Base-by-base conservation (phyloP, 148 eudicot species). In the Bassia scoparia region DNA sequence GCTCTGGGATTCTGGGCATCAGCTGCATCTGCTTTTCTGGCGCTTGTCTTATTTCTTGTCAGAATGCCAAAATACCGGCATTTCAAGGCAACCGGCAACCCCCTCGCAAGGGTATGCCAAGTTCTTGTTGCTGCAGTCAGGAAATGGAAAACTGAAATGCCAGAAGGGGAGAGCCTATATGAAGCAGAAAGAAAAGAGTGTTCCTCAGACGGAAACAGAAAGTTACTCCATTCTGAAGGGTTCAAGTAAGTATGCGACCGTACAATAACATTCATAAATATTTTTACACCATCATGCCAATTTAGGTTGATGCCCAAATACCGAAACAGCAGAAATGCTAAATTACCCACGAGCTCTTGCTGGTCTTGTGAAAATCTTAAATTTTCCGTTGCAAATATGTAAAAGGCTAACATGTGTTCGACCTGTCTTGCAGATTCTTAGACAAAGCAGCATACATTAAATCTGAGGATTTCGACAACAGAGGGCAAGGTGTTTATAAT, bases 1-100 rank as follows among this genome's bases (percentile, higher is more conserved):
- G 87, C 90, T 24, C 81, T 93, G 0, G 98, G 98, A 17, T 90
- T 93, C 31, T 93, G 98, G 98, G 85, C 78, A 1, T 93, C 98
- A 7, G 73, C 89, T 8, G 93, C 63, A 0, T 93, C 92, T 4
- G 98, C 98, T 26, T 88, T 89, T 49, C 82, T 83, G 0, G 98
- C 81, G 29, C 82, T 93, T 2, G 77, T 86, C 69, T 63, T 93
- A 69, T 93, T 93, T 80, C 87, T 93, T 27, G 71, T 60, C 23
- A 91, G 96, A 27, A 90, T 94, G 53, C 83, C 87, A 21, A 84
- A 86, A 37, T 93, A 93, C 73, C 59, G 98, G 65, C 87, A 88
- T 64, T 89, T 86, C 70, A 93, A 83, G 86, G 89, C 98, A 17
- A 75, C 79, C 21, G 98, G 98, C 13, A 93, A 91, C 78, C 98